These are phyloP conservation scores for Trichoderma sp. DNA, from an alignment of 2,329 filamentous ascomycete species.

Conservation along the genomic window DNA sequence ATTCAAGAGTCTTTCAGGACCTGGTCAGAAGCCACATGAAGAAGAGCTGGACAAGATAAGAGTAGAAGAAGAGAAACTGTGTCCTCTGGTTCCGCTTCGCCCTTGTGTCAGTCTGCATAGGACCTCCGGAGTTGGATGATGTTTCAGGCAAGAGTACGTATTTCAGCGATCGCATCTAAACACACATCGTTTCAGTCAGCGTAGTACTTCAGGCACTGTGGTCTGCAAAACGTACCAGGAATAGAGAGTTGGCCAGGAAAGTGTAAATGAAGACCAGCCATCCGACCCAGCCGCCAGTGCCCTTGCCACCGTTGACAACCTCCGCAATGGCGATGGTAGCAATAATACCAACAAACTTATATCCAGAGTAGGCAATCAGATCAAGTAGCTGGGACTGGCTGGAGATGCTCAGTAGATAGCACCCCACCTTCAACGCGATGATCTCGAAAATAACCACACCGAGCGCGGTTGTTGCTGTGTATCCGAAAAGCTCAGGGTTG, in stretches of 20 bases:
- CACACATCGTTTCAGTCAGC: slow-evolving; percentile 18
- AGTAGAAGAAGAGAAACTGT: slow-evolving; percentile 92
- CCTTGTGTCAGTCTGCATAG: slow-evolving; percentile 73
- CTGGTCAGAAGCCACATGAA: slow-evolving; percentile 82
- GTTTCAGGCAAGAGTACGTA: slow-evolving; percentile 93
- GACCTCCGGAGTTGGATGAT: slow-evolving; percentile 64
- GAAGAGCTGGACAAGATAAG: slow-evolving; percentile 88
- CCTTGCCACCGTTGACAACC: slow-evolving; percentile 74
- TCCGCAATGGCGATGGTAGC: slow-evolving; percentile 81
- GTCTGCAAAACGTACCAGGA: slow-evolving; percentile 67
- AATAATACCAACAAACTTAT: slow-evolving; percentile 98
- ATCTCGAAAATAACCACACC: slow-evolving; percentile 87
- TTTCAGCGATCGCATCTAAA: slow-evolving; percentile 86
- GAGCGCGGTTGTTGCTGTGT: slow-evolving; percentile 82
- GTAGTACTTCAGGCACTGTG: no score
- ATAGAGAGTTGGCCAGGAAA: slow-evolving; percentile 92
- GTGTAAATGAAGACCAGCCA: slow-evolving; percentile 91
- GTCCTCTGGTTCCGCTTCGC: slow-evolving; percentile 86
- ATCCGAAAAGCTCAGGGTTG: slow-evolving; percentile 89
- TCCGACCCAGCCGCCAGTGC: slow-evolving; percentile 84
- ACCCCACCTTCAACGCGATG: slow-evolving; percentile 85
- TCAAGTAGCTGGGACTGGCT: slow-evolving; percentile 94
- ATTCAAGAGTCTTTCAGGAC: slow-evolving; percentile 38
- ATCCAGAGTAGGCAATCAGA: slow-evolving; percentile 92
- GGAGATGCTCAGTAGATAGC: slow-evolving; percentile 90